Conservation (phyloP, 805 yeast species). For the Wickerhamiella sergipiensis region DNA sequence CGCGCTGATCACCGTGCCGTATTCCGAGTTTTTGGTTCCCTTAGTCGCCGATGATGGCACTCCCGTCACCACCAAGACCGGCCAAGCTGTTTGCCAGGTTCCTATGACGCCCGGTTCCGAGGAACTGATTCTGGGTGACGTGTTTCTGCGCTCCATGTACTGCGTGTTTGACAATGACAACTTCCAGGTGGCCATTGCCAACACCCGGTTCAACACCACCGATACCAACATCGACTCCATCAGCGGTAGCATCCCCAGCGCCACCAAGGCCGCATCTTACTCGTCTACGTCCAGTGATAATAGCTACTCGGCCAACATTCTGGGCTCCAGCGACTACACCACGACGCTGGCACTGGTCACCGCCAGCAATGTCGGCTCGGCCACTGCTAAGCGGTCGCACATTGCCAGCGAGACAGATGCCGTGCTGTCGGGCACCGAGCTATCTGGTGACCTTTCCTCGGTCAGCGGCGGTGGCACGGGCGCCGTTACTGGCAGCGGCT, state of each 20-base stretch:
- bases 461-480: not conserved
- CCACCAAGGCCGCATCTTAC: conserved; percentile 14
- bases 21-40: conserved; percentile 1
- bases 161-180: conserved; percentile 57
- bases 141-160: conserved; percentile 52
- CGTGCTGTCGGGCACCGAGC: not conserved
- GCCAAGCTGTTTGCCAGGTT: not conserved
- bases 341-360: not conserved
- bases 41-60: not conserved
- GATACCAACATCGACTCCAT: conserved; percentile 15
- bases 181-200: conserved; percentile 43
- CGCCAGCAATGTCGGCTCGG: not conserved
- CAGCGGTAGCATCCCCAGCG: conserved; percentile 11
- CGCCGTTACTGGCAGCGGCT: not conserved
- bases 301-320: not conserved
- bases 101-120: not conserved
- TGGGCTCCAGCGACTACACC: not conserved
- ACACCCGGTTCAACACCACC: conserved; percentile 25
- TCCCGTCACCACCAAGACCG: not conserved
- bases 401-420: not conserved
- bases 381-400: not conserved
- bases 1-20: conserved; percentile 5
- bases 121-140: conserved; percentile 45
- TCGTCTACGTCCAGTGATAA: not conserved
- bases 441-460: not conserved